Evolutionary conservation across 202 grass and related monocot genomes (phyloP), one percentile per base, ranked within the genome.

Genomic region (Dendrocalamus latiflorus): DNA sequence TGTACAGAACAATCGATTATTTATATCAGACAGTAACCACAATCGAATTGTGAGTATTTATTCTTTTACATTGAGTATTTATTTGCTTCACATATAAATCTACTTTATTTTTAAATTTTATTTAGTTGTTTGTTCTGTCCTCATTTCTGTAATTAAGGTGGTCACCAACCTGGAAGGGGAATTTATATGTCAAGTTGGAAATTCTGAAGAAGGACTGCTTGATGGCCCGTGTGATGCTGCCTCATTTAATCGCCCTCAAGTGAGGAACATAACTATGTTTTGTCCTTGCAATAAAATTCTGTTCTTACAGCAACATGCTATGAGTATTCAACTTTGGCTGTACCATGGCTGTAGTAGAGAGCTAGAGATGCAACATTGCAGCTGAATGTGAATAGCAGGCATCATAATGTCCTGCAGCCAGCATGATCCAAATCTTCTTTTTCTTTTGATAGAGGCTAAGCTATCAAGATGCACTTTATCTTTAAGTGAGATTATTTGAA

Each of bases 11-110:
- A 91, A 93, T 80, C 91, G 95, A 67, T 88, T 98, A 34, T 98
- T 98, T 72, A 94, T 98, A 88, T 98, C 95, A 80, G 95, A 98
- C 68, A 98, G 95, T 54, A 98, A 98, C 48, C 89, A 98, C 86
- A 94, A 98, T 83, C 88, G 92, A 90, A 93, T 98, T 80, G 95
- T 98, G 90, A 90, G 92, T 71, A 54, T 85, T 69, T 54, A 50
- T 79, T 71, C 43, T 24, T 38, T 58, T 84, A 44, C 7, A 37
- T 50, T 66, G n/a, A 70, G 54, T 72, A 17, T 21, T 66, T 79
- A 39, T 81, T 66, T 81, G 33, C 68, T 74, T 64, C 39, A 72
- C 44, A 43, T 43, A 81, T 80, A 61, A 62, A 50, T 76, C 74
- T 45, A 73, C 41, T 69, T 80, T 79, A 18, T 65, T 34, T 42